Conservation (phyloP, 495 filamentous ascomycete species). For the Xylaria venustula region DNA sequence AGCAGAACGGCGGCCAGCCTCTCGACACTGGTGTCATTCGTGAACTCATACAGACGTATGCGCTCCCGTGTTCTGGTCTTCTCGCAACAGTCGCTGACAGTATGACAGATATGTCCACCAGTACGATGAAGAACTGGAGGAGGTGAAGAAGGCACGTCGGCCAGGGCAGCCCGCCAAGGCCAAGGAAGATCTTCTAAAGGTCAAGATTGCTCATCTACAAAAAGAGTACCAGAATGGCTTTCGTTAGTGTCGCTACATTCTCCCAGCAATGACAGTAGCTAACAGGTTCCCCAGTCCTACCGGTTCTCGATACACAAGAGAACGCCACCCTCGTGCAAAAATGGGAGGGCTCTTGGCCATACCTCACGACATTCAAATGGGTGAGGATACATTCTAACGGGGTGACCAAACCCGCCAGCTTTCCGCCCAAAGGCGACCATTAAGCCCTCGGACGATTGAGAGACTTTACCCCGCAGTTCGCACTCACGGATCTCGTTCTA, state of each 20-base stretch:
- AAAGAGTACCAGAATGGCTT: constrained; percentile 85
- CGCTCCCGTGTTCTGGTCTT: neutral
- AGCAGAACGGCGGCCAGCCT: constrained; percentile 49
- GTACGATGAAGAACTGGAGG: constrained; percentile 69
- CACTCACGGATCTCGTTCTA: constrained; percentile 23
- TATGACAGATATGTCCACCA: constrained; percentile 69
- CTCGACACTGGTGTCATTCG: constrained; percentile 60
- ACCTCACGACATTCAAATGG: constrained; percentile 53
- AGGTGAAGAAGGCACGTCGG: constrained; percentile 71
- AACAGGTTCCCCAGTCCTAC: constrained; percentile 42
- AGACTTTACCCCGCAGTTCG: constrained; percentile 25
- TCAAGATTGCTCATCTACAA: constrained; percentile 66
- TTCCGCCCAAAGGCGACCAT: constrained; percentile 64
- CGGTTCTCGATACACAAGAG: constrained; percentile 47
- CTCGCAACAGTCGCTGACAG: constrained; percentile 2
- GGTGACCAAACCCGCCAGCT: constrained; percentile 54
- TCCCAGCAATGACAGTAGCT: constrained; percentile 4
- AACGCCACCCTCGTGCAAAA: constrained; percentile 44
- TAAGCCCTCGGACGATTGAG: constrained; percentile 36
- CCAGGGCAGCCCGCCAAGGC: constrained; percentile 77
- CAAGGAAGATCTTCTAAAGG: constrained; percentile 71
- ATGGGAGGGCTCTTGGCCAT: constrained; percentile 56
- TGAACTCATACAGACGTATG: constrained; percentile 61
- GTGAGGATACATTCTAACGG: constrained; percentile 62
- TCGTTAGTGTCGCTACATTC: constrained; percentile 42